A percentile compares a stretch with the other conserved stretches of the same genome.
Evolutionary conservation across 345 rosid genomes (phyloP).

Genomic region (Hirschfeldia incana): DNA sequence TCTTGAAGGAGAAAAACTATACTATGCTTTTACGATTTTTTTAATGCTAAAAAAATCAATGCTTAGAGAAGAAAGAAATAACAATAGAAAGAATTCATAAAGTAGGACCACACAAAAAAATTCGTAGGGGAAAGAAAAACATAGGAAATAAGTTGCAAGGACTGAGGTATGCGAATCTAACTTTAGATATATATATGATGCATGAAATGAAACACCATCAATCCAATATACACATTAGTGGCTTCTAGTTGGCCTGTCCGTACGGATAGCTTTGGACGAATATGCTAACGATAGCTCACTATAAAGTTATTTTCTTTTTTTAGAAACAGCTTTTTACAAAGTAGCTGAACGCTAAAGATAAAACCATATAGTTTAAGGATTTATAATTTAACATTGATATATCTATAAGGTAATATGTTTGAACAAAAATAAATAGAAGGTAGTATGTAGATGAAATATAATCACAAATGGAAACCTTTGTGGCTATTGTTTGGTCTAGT

Average conservation of each 20-base stretch:
- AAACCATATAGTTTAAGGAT: not conserved
- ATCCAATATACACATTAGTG: not conserved
- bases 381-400: not conserved
- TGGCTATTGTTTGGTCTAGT: not conserved
- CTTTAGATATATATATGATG: not conserved
- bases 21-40: not conserved
- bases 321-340: not conserved
- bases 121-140: not conserved
- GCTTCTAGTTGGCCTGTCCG: conserved; percentile 6
- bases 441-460: not conserved
- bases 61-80: not conserved
- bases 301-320: not conserved
- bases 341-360: not conserved
- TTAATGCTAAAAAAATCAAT: not conserved
- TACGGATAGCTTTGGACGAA: not conserved
- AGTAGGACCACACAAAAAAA: not conserved
- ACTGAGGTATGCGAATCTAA: not conserved
- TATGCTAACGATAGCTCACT: not conserved
- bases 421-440: no score
- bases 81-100: not conserved
- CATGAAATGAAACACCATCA: not conserved
- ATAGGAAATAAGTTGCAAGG: not conserved
- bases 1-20: not conserved
- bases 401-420: not conserved
- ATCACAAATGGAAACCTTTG: not conserved